Conservation (phyloP, 352 stramenopile genomes). For the Pythium dissimile region DNA sequence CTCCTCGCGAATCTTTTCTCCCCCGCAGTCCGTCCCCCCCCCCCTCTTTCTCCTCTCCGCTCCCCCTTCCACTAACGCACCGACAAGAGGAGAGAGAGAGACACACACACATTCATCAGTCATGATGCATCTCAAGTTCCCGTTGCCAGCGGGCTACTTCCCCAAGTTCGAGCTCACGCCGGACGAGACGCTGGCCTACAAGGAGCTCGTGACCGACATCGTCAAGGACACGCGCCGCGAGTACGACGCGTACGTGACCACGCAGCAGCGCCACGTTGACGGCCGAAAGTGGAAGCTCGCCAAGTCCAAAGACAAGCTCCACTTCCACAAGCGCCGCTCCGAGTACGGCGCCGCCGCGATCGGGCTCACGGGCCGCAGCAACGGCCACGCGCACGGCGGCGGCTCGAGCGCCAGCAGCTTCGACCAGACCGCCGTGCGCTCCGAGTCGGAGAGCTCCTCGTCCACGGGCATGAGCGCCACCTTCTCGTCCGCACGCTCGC, state of each 20-base stretch:
- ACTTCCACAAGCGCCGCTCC: constrained; percentile 43
- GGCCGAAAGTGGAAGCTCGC: constrained; percentile 59
- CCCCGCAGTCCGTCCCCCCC: neutral
- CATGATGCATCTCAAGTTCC: constrained; percentile 72
- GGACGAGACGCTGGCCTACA: constrained; percentile 48
- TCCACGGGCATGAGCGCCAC: neutral
- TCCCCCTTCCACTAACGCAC: neutral
- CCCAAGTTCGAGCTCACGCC: constrained; percentile 65
- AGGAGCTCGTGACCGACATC: constrained; percentile 54
- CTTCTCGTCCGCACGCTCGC: neutral
- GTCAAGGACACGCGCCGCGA: constrained; percentile 59
- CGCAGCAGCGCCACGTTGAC: constrained; percentile 57
- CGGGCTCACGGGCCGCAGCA: constrained; percentile 17
- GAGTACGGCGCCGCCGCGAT: constrained; percentile 22
- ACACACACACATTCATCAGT: too few relatives aligned
- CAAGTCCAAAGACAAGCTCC: constrained; percentile 63
- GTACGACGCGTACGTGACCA: constrained; percentile 48
- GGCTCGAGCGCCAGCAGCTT: constrained; percentile 7
- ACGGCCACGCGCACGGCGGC: neutral
- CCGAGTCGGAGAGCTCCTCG: constrained; percentile 7
- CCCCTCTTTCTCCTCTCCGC: neutral
- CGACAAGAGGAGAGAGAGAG: neutral
- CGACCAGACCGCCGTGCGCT: neutral
- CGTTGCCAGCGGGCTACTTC: constrained; percentile 63
- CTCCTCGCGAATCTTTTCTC: neutral